A percentile compares a stretch with the other conserved stretches of the same genome.
Evolutionary conservation across 805 yeast species (phyloP).

Genomic region (Zygosaccharomyces pseudorouxii): DNA sequence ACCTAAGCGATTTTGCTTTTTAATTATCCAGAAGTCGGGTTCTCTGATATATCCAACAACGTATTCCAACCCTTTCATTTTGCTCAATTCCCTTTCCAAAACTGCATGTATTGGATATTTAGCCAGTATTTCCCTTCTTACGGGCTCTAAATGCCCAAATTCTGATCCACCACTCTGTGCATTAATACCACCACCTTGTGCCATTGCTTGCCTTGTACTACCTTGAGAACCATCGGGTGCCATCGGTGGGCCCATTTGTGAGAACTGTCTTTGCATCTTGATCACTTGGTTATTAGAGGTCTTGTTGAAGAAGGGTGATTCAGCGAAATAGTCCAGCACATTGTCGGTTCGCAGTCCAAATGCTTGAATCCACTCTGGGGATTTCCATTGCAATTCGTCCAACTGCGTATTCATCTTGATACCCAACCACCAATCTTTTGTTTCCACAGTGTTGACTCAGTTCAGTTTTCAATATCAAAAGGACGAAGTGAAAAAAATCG

Average conservation of each 20-base stretch:
- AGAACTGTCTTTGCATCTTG: constrained; percentile 89
- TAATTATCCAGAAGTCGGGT: constrained; percentile 88
- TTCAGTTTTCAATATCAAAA: neutral
- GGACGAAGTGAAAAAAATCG: constrained; percentile 1
- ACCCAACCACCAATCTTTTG: neutral
- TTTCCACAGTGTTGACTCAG: neutral
- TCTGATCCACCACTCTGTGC: constrained; percentile 14
- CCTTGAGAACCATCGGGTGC: constrained; percentile 8
- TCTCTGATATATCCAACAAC: constrained; percentile 69
- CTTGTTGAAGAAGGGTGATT: constrained; percentile 92
- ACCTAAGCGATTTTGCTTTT: constrained; percentile 67
- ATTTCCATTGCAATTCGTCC: constrained; percentile 94
- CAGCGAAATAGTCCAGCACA: constrained; percentile 87
- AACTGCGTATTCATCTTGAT: constrained; percentile 36
- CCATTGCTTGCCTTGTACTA: neutral
- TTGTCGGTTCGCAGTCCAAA: constrained; percentile 84
- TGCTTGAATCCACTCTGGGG: constrained; percentile 95
- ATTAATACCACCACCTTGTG: constrained; percentile 3
- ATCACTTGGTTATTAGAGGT: constrained; percentile 91
- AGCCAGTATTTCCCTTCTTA: constrained; percentile 22
- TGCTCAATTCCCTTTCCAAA: constrained; percentile 55
- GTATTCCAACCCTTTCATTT: constrained; percentile 84
- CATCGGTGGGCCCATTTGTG: constrained; percentile 17
- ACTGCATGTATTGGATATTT: constrained; percentile 34
- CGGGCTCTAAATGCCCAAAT: constrained; percentile 22